These are phyloP conservation scores for Hypoxylon sp. DNA, from an alignment of 2,329 filamentous ascomycete species.

Conservation along the genomic window DNA sequence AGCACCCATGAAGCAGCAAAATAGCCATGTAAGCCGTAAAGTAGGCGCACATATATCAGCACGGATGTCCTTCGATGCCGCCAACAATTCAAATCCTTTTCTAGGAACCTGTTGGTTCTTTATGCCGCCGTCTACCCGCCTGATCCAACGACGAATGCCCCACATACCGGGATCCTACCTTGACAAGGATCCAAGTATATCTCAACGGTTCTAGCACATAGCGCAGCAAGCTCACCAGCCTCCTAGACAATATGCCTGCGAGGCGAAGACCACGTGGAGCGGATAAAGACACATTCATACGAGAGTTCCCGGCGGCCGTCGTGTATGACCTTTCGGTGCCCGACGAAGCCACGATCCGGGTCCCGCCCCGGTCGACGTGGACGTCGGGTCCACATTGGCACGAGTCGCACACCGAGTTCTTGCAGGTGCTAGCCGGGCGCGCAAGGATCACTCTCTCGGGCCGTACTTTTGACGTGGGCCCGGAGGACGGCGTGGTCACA, in stretches of 20 bases:
- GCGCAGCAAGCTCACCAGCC: neutral
- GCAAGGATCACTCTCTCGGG: conserved; percentile 52
- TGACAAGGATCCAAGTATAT: neutral
- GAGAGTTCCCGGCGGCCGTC: conserved; percentile 73
- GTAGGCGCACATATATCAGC: neutral
- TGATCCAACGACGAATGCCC: neutral
- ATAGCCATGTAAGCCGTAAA: neutral
- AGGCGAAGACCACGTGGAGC: neutral
- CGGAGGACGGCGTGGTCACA: conserved; percentile 52
- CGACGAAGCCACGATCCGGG: conserved; percentile 59
- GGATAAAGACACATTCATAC: conserved; percentile 38
- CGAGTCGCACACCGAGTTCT: conserved; percentile 62
- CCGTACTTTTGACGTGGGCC: conserved; percentile 50
- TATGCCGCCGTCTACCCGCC: neutral
- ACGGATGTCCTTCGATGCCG: neutral
- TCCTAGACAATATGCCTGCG: neutral
- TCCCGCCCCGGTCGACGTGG: conserved; percentile 62
- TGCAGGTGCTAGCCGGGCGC: conserved; percentile 56
- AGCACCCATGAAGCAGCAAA: neutral
- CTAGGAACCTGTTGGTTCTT: neutral
- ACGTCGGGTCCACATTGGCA: conserved; percentile 67
- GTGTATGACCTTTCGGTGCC: conserved; percentile 65
- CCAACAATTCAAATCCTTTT: neutral
- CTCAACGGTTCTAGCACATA: neutral
- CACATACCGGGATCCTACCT: neutral